A percentile compares a stretch with the other conserved stretches of the same genome.
phyloP scores from a whole-genome alignment of 345 rosid genomes.

The Syzygium aromaticum region DNA sequence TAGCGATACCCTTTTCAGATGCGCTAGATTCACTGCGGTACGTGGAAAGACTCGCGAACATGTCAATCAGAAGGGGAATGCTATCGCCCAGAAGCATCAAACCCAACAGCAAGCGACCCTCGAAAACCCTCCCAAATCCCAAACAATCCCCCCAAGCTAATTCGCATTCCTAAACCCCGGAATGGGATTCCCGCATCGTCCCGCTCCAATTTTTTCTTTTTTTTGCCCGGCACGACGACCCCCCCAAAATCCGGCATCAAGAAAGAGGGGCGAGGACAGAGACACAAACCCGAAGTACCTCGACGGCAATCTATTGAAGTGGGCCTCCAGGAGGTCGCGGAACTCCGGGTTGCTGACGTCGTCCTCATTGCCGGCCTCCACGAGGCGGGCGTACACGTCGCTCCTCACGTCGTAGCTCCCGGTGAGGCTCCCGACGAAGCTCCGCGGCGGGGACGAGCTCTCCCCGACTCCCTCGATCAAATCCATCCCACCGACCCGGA shows the following conservation, averaged over 20 bases:
- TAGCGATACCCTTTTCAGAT: no score
- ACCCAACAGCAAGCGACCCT: background rate
- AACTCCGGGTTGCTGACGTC: slow-evolving; percentile 44
- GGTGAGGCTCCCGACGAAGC: slow-evolving; percentile 24
- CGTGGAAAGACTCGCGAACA: background rate
- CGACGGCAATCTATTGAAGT: slow-evolving; percentile 60
- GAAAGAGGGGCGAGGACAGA: background rate
- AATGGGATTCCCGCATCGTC: background rate
- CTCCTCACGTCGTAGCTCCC: slow-evolving; percentile 33
- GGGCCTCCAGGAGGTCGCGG: slow-evolving; percentile 44
- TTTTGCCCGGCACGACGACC: background rate
- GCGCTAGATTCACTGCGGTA: background rate
- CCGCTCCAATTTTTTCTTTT: background rate
- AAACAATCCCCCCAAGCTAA: background rate
- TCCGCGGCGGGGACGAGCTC: slow-evolving; percentile 73
- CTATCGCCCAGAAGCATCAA: background rate
- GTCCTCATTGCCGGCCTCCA: slow-evolving; percentile 43
- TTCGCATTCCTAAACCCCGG: background rate
- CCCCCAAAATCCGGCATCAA: background rate
- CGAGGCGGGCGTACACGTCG: slow-evolving; percentile 45
- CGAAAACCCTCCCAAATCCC: background rate
- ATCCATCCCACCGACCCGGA: slow-evolving; percentile 31
- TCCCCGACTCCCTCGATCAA: slow-evolving; percentile 68
- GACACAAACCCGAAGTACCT: slow-evolving; percentile 24
- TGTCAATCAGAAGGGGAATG: background rate